Conservation (phyloP, 2,329 filamentous ascomycete species). For the Blastomyces percursus region DNA sequence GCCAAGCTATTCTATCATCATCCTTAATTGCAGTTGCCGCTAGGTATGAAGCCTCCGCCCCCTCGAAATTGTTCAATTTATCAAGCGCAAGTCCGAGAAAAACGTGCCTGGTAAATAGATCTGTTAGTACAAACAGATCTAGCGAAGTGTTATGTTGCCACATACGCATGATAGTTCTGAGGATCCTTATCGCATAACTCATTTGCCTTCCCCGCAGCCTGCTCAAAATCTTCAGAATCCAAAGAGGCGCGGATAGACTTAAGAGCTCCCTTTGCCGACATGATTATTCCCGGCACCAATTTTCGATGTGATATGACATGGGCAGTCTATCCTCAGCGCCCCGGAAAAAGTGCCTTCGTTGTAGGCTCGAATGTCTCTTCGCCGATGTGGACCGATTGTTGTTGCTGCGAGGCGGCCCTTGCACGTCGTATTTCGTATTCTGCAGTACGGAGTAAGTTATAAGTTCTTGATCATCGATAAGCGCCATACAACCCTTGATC, state of each 20-base stretch:
- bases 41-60: constrained; percentile 66
- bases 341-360: too few species aligned
- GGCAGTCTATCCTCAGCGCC: neutral
- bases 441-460: too few species aligned
- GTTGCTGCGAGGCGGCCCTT: constrained; percentile 10
- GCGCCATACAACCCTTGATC: neutral
- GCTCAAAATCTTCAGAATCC: constrained; percentile 66
- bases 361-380: neutral
- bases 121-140: constrained; percentile 7
- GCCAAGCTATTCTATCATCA: constrained; percentile 74
- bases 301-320: neutral
- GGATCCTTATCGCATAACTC: constrained; percentile 60
- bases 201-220: constrained; percentile 58
- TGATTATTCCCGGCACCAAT: constrained; percentile 15
- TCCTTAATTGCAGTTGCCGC: constrained; percentile 61
- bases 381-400: neutral
- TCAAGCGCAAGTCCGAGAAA: constrained; percentile 79
- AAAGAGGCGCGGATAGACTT: constrained; percentile 73
- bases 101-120: constrained; percentile 48
- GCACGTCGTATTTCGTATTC: constrained; percentile 14
- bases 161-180: constrained; percentile 71
- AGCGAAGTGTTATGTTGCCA: constrained; percentile 4
- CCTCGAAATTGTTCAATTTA: constrained; percentile 58
- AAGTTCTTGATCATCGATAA: neutral
- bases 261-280: constrained; percentile 56